Base-by-base conservation (phyloP, 306 rosid species). In the barrel medic (Medicago truncatula) region DNA sequence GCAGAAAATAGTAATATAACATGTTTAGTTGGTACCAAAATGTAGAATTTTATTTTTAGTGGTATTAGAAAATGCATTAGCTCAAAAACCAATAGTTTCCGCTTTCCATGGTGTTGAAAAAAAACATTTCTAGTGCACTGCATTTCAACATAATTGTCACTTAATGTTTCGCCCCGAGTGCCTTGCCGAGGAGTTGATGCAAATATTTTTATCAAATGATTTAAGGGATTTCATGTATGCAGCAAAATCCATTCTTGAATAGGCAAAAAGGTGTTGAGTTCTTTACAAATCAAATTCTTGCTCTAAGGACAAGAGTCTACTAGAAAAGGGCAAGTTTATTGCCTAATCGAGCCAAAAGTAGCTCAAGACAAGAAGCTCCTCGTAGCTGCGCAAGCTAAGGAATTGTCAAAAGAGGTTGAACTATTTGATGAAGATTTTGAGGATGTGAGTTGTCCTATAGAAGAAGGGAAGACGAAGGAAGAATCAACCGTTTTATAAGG, bases 1-100 rank as follows among this genome's bases (percentile, higher is more conserved):
- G 40, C 69, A 41, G 78, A 63, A 85, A 70, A 41, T 79, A 20
- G 9, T 61, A 44, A 52, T 36, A 65, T 43, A 31, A 28, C 50
- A 58, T 50, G 23, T 41, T 65, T 64, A 57, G 75, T 13, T 41
- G 71, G 66, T 58, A 38, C 70, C 28, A 28, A 49, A n/a, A 56
- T 43, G 65, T 69, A 47, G 21, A 36, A 14, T 61, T 31, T 31
- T 15, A 18, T 39, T 67, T 66, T 67, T 66, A 44, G 59, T 34
- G 68, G 9, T 73, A 12, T 25, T 1, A 16, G n/a, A 59, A 59
- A 56, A 39, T 23, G 25, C 66, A 61, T 11, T 68, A 12, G 53
- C 39, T 68, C 17, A 39, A 28, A 13, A 31, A 49, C 18, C 11
- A 41, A 12, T 5, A 68, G 14, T 57, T 72, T 71, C 63, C 25